A percentile compares a stretch with the other conserved stretches of the same genome.
These are phyloP conservation scores for Chaetomiaceae sp. DNA, from an alignment of 2,329 filamentous ascomycete species.

Conservation along the genomic window DNA sequence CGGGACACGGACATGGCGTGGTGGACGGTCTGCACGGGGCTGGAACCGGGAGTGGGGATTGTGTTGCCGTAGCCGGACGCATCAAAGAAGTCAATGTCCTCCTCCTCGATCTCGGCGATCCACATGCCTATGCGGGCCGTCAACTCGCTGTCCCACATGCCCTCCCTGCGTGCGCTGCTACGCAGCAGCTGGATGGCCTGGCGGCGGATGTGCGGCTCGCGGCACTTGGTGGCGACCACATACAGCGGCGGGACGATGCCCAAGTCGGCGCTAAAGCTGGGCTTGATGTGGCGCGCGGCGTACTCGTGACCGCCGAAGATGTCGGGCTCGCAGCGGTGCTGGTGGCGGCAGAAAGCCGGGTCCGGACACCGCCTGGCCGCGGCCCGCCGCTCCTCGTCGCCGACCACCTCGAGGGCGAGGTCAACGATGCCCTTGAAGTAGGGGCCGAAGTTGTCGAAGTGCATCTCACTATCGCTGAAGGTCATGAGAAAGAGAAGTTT, in stretches of 20 bases:
- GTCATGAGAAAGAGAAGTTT: slow-evolving; percentile 54
- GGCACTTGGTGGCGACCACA: slow-evolving; percentile 60
- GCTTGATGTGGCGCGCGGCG: slow-evolving; percentile 47
- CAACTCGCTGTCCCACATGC: slow-evolving; percentile 63
- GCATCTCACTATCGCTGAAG: slow-evolving; percentile 51
- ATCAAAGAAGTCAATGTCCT: slow-evolving; percentile 22
- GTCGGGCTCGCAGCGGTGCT: slow-evolving; percentile 29
- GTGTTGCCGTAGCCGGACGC: slow-evolving; percentile 24
- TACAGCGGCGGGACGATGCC: slow-evolving; percentile 61
- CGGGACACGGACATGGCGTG: slow-evolving; percentile 11
- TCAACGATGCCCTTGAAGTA: slow-evolving; percentile 51
- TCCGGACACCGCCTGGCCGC: slow-evolving; percentile 41
- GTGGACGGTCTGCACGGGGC: slow-evolving; percentile 20
- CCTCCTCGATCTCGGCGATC: slow-evolving; percentile 51
- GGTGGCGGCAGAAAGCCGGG: slow-evolving; percentile 39
- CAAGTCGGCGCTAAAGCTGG: slow-evolving; percentile 57
- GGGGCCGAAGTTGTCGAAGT: slow-evolving; percentile 49
- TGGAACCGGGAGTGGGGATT: slow-evolving; percentile 26
- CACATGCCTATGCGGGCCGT: slow-evolving; percentile 49
- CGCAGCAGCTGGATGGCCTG: slow-evolving; percentile 56
- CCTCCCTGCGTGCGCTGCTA: slow-evolving; percentile 56
- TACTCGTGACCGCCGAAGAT: slow-evolving; percentile 39
- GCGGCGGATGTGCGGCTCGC: slow-evolving; percentile 49
- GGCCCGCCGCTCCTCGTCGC: slow-evolving; percentile 49
- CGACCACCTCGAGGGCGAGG: slow-evolving; percentile 52